These are phyloP conservation scores for Heterobasidion annosum DNA, from an alignment of 1,284 basidiomycete species.

Conservation along the genomic window DNA sequence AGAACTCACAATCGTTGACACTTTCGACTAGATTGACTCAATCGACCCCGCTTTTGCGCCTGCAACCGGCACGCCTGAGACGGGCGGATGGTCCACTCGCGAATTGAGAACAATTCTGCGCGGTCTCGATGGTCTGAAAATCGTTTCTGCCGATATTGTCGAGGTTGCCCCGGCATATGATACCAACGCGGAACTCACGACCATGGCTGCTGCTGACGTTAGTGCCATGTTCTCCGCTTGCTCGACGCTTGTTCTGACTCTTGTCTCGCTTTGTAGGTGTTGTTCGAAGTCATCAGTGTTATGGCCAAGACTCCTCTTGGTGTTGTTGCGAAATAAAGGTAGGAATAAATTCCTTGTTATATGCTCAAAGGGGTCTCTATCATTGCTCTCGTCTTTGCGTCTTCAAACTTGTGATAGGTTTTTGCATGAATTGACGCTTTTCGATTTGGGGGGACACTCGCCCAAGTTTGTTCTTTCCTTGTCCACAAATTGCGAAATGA, in stretches of 20 bases:
- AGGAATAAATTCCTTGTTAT: too few species aligned
- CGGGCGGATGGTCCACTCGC: constrained; percentile 70
- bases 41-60: constrained; percentile 76
- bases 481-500: too few species aligned
- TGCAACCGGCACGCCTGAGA: constrained; percentile 66
- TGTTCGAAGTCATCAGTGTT: constrained; percentile 67
- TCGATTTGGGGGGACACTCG: too few species aligned
- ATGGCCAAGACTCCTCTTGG: constrained; percentile 73
- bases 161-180: constrained; percentile 79
- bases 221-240: constrained; percentile 16
- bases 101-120: constrained; percentile 68
- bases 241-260: constrained; percentile 1
- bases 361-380: too few species aligned
- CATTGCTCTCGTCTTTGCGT: too few species aligned
- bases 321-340: constrained; percentile 26
- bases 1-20: background rate
- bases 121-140: constrained; percentile 62
- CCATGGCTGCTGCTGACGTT: constrained; percentile 75
- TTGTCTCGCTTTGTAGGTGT: constrained; percentile 31
- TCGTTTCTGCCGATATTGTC: constrained; percentile 74
- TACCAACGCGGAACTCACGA: constrained; percentile 70
- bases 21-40: constrained; percentile 48
- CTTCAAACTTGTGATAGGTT: too few species aligned
- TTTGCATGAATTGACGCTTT: too few species aligned
- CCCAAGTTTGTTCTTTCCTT: too few species aligned